phyloP scores from a whole-genome alignment of 176 grass and related monocot species.

The Olyra latifolia region DNA sequence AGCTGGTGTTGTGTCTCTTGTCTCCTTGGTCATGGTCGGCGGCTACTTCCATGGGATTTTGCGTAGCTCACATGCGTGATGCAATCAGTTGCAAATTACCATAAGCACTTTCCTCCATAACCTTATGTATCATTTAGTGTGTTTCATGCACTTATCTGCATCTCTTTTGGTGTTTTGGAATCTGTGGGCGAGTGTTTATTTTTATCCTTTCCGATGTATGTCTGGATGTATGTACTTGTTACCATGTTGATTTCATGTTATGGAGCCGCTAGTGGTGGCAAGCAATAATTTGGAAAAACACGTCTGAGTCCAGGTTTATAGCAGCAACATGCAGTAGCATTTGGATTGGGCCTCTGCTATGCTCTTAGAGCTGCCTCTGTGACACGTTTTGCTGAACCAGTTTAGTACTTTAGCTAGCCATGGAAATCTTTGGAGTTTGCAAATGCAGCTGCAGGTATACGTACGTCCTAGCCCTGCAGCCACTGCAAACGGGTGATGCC shows the following conservation, averaged over 20 bases:
- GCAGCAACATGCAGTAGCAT: background rate
- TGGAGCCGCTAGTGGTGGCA: background rate
- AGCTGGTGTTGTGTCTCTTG: conserved; percentile 64
- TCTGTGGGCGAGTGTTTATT: background rate
- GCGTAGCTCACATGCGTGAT: conserved; percentile 53
- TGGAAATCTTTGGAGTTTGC: background rate
- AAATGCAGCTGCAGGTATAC: background rate
- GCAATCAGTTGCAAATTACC: background rate
- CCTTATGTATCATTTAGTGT: background rate
- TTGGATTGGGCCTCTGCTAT: background rate
- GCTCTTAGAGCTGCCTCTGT: background rate
- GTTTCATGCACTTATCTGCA: background rate
- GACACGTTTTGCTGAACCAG: background rate
- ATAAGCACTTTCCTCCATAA: background rate
- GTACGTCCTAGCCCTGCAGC: background rate
- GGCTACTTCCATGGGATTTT: conserved; percentile 82
- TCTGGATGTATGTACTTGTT: background rate
- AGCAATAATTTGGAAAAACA: background rate
- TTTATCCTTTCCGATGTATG: background rate
- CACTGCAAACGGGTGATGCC: background rate
- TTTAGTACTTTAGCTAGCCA: background rate
- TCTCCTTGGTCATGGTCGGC: conserved; percentile 77
- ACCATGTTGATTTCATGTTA: background rate
- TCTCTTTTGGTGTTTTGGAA: background rate
- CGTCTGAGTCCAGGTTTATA: background rate